These are phyloP conservation scores for Xylariaceae sp. DNA, from an alignment of 2,329 filamentous ascomycete species.

Conservation along the genomic window DNA sequence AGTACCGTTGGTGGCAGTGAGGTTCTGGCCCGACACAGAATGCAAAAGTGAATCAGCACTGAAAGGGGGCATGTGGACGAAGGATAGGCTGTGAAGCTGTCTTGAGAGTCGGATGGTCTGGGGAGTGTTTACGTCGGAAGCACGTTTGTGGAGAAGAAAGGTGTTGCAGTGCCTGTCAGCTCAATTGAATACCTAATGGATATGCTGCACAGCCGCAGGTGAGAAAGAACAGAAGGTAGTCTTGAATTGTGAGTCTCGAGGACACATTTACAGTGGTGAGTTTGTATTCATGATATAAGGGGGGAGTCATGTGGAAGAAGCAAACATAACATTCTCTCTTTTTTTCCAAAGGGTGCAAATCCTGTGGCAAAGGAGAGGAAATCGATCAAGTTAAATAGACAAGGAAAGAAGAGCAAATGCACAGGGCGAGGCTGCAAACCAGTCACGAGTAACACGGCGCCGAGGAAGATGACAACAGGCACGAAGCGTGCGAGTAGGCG, in stretches of 20 bases:
- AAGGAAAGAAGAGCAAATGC: background rate
- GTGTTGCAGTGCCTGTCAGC: background rate
- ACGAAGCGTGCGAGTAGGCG: background rate
- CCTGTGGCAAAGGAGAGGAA: background rate
- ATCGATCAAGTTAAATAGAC: background rate
- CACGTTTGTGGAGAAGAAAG: background rate
- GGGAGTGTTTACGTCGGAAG: background rate
- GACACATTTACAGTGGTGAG: background rate
- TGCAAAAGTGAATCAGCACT: slow-evolving; percentile 29
- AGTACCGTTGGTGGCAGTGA: slow-evolving; percentile 25
- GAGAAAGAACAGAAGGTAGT: background rate
- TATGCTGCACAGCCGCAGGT: background rate
- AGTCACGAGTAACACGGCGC: background rate
- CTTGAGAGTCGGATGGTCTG: background rate
- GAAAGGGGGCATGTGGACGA: slow-evolving; percentile 34
- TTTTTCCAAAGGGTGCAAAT: background rate
- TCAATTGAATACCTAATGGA: background rate
- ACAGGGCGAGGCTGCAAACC: background rate
- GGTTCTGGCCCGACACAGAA: slow-evolving; percentile 22
- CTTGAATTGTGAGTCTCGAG: background rate
- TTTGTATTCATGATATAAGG: background rate
- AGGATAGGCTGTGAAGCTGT: slow-evolving; percentile 7
- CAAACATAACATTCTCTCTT: background rate
- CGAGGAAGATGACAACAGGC: background rate
- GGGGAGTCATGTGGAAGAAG: background rate